Conservation (phyloP, 116 monocot species). For the Trichopus zeylanicus region DNA sequence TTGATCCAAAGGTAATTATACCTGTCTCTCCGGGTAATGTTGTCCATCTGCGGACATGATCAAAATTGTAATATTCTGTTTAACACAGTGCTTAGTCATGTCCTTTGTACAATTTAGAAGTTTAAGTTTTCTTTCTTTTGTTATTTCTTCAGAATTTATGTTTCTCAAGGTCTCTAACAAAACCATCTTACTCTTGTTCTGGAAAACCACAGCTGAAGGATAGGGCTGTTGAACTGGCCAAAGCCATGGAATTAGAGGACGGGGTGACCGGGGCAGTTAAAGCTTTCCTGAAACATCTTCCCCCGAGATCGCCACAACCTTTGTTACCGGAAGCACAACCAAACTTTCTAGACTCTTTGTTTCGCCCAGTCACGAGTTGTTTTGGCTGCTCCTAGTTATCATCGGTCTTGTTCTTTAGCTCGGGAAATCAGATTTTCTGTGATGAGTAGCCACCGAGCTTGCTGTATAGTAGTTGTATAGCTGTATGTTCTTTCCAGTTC, state of each 20-base stretch:
- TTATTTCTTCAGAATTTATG: too few relatives aligned
- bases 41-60: neutral
- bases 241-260: conserved; percentile 66
- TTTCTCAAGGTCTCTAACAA: too few relatives aligned
- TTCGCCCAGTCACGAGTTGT: conserved; percentile 18
- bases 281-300: conserved; percentile 75
- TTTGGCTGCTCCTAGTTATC: conserved; percentile 32
- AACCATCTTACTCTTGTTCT: neutral
- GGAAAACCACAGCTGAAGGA: conserved; percentile 60
- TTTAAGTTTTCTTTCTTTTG: too few relatives aligned
- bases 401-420: neutral
- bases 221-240: conserved; percentile 56
- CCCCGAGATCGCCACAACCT: conserved; percentile 14
- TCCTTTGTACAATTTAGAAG: too few relatives aligned
- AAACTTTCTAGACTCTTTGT: neutral
- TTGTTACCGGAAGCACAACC: conserved; percentile 1
- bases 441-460: neutral
- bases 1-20: conserved; percentile 57
- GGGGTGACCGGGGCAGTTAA: conserved; percentile 75
- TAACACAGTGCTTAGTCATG: too few relatives aligned
- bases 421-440: neutral
- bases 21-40: neutral
- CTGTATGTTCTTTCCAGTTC: too few relatives aligned
- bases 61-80: too few relatives aligned
- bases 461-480: too few relatives aligned